Evolutionary conservation across 257 asterid species (phyloP).

Genomic region (Gentiana dahurica): DNA sequence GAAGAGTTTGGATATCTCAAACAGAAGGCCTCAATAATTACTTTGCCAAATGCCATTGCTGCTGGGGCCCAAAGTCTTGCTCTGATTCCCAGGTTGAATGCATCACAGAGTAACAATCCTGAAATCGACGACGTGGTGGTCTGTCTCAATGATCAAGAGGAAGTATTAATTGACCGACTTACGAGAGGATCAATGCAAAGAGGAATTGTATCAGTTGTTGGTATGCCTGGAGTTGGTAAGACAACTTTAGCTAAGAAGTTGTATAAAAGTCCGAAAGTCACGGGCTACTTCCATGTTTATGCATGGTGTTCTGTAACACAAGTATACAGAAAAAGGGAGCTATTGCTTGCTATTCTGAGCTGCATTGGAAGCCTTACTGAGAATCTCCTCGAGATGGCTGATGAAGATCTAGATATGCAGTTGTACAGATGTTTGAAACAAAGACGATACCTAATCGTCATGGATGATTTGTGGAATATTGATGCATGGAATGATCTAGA

Average conservation of each 20-base stretch:
- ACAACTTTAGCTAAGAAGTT: conserved; percentile 13
- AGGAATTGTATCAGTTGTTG: conserved; percentile 3
- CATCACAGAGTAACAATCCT: too few relatives aligned
- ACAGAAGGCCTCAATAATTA: not conserved
- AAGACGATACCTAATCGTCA: conserved; percentile 9
- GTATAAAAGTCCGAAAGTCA: not conserved
- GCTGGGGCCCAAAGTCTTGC: not conserved
- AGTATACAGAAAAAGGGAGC: not conserved
- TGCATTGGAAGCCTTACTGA: not conserved
- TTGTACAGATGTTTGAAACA: conserved; percentile 3
- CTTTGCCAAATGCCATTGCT: not conserved
- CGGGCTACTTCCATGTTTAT: conserved; percentile 3
- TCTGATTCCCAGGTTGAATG: not conserved
- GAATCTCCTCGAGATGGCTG: not conserved
- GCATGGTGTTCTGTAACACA: conserved; percentile 14
- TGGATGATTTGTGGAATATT: conserved; percentile 16
- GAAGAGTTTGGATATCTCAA: conserved; percentile 1
- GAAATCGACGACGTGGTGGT: conserved; percentile 1
- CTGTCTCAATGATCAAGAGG: conserved; percentile 2
- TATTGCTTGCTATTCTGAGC: conserved; percentile 7
- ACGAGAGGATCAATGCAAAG: not conserved
- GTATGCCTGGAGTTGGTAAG: conserved; percentile 12
- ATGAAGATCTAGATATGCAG: not conserved
- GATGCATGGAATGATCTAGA: conserved; percentile 7
- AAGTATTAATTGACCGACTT: not conserved